Base-by-base conservation (phyloP, 2,329 filamentous ascomycete species). In the Didymella pomorum region DNA sequence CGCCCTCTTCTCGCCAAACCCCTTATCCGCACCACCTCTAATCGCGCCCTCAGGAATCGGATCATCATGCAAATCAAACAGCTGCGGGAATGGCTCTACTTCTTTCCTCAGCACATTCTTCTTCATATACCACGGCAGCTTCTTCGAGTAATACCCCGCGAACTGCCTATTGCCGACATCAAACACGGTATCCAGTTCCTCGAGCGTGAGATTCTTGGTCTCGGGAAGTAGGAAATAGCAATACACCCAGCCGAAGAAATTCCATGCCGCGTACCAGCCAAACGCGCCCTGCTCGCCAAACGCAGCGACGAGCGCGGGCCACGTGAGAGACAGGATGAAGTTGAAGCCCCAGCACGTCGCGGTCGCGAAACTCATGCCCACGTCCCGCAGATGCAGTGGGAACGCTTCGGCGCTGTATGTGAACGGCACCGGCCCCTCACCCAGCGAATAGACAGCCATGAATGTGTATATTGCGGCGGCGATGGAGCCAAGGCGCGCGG, bases 301-400 rank as follows among this genome's bases (percentile, higher is more conserved):
- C 0, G 81, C 79, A 0, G 71, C 71, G 3, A 78, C 72, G 6
- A 86, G 68, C 0, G 79, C 79, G 0, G 84, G 84, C 82, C 83
- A 86, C 1, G 83, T 84, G 14, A 85, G 79, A 0, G 79, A 79
- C 1, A 84, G 75, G 16, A 83, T 71, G 60, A 81, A 82, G 69
- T 86, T 86, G 77, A 86, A 86, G 56, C 83, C 82, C 83, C 84
- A 86, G 23, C 81, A 84, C 45, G 82, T 85, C 0, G 83, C 82
- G 0, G 83, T 85, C 0, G 84, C 67, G 42, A 76, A 74, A 3
- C 67, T 71, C 76, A 78, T 78, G 21, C 76, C 76, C 26, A 76
- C 57, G 37, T 79, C 78, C 61, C 80, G 78, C 41, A 81, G 73
- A 37, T 80, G 79, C 18, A 80, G 75, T 0, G 79, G 80, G 66